A percentile compares a stretch with the other conserved stretches of the same genome.
These are phyloP conservation scores for Dunaliella sp. DNA, from an alignment of 139 green algal species.

Conservation along the genomic window DNA sequence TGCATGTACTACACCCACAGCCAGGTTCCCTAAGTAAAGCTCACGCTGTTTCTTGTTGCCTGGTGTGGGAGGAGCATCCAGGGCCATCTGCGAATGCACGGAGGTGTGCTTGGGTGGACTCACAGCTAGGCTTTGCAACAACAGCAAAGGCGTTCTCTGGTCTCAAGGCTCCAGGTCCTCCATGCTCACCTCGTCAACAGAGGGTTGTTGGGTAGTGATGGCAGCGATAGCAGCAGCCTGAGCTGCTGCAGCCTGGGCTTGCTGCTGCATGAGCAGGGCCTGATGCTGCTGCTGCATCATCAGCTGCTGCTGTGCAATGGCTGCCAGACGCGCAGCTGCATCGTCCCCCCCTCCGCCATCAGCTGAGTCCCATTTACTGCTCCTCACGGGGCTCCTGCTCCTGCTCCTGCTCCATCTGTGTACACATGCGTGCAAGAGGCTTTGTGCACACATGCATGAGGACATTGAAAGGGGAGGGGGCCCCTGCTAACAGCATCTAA, in stretches of 20 bases:
- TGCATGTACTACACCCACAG: constrained; percentile 67
- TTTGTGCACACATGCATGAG: too few species aligned
- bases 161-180: too few species aligned
- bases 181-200: neutral
- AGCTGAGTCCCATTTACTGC: neutral
- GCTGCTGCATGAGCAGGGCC: constrained; percentile 17
- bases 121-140: too few species aligned
- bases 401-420: neutral
- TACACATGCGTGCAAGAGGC: too few species aligned
- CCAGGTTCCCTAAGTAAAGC: constrained; percentile 74
- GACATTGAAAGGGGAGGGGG: too few species aligned
- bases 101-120: too few species aligned
- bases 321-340: constrained; percentile 11
- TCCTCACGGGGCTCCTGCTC: neutral
- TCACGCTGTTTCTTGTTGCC: constrained; percentile 34
- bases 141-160: too few species aligned
- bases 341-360: constrained; percentile 2
- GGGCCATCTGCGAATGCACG: too few species aligned
- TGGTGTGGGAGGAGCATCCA: constrained; percentile 9
- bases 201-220: neutral
- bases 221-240: neutral
- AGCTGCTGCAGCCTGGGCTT: constrained; percentile 12
- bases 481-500: neutral
- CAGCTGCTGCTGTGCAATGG: constrained; percentile 35
- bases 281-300: constrained; percentile 30